Conservation (phyloP, 306 rosid genomes). For the Cicer judaicum region DNA sequence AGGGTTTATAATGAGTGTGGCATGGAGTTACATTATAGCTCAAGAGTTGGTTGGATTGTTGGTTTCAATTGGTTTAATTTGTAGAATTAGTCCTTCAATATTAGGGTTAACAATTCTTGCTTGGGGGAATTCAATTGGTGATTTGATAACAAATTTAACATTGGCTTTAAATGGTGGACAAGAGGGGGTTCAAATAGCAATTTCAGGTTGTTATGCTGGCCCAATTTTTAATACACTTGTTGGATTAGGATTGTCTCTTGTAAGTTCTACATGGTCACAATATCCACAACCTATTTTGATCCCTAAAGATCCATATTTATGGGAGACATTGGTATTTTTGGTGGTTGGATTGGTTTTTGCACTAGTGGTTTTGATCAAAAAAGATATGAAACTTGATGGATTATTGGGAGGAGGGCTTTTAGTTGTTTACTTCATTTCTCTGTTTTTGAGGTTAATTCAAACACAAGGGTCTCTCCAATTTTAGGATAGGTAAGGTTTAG, state of each 20-base stretch:
- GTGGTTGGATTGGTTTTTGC: slow-evolving; percentile 51
- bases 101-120: slow-evolving; percentile 55
- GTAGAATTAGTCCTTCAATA: slow-evolving; percentile 53
- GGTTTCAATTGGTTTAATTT: slow-evolving; percentile 48
- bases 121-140: slow-evolving; percentile 62
- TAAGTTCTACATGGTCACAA: slow-evolving; percentile 45
- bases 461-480: slow-evolving; percentile 24
- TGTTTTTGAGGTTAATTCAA: slow-evolving; percentile 49
- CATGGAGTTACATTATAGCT: slow-evolving; percentile 56
- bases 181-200: slow-evolving; percentile 54
- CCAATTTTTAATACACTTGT: slow-evolving; percentile 49
- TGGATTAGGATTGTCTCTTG: slow-evolving; percentile 54
- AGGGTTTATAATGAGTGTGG: slow-evolving; percentile 55
- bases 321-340: slow-evolving; percentile 50
- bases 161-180: slow-evolving; percentile 51
- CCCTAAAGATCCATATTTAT: slow-evolving; percentile 49
- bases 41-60: slow-evolving; percentile 53
- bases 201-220: slow-evolving; percentile 56
- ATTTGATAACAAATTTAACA: slow-evolving; percentile 50
- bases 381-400: slow-evolving; percentile 53
- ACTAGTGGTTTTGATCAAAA: slow-evolving; percentile 45
- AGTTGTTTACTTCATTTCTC: slow-evolving; percentile 45
- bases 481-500: neutral
- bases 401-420: slow-evolving; percentile 55
- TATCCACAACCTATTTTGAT: slow-evolving; percentile 49